Base-by-base conservation (phyloP, 1,139 yeast species). In the Zygoascus sp. region DNA sequence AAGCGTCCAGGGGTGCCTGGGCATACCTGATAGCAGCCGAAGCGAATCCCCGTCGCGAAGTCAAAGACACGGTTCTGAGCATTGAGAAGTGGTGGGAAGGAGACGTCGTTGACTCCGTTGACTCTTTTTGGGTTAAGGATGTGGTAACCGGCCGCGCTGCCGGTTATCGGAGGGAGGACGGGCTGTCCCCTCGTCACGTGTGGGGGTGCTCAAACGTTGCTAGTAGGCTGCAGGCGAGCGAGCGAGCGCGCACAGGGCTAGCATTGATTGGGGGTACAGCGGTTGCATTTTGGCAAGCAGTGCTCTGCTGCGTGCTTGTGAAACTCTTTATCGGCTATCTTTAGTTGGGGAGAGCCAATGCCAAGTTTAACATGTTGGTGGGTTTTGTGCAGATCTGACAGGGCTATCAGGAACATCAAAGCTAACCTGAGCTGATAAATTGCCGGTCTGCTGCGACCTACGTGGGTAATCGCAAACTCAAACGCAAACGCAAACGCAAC, bases 1-100 rank as follows among this genome's bases (percentile, higher is more conserved):
- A 72, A 10, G 95, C 78, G 59, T 86, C 92, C 55, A 89, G 28
- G 19, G 70, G 19, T 75, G 71, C 37, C 30, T 40, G 43, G 2
- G 43, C 43, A 20, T 13, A 32, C 28, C 43, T 22, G 7, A 21
- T 10, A 20, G 37, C 20, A n/a, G n/a, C 13, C 4, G 43, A 40
- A 19, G 43, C 17, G 15, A 40, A 40, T 10, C 32, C 37, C 32
- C 43, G 19, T 20, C 25, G 23, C 19, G 34, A 30, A 7, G 34
- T 30, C 8, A 13, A 30, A 15, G 9, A 3, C 10, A 15, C 17
- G 8, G 34, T n/a, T 30, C 34, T 30, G 2, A 30, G 34, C 34
- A 30, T 30, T 15, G 17, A 30, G n/a, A 30, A n/a, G 34, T 30
- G 15, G 34, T 30, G 16, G 15, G 34, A 16, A 30, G 34, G 8